phyloP scores from a whole-genome alignment of 2,329 filamentous ascomycete species.

The Botrytis galanthina region DNA sequence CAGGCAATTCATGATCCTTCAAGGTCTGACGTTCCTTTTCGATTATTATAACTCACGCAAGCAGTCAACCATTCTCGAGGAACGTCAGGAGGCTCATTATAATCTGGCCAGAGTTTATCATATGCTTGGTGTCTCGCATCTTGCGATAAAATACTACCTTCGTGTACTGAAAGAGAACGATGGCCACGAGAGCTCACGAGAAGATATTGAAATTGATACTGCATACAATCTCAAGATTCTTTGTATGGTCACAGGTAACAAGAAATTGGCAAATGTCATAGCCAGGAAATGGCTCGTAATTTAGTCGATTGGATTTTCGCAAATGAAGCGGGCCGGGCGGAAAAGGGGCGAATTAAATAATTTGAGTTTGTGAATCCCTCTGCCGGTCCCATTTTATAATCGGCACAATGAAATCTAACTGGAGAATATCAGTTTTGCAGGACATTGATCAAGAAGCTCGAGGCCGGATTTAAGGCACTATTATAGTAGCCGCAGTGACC shows the following conservation, averaged over 20 bases:
- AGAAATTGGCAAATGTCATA: slow-evolving; percentile 56
- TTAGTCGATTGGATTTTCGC: slow-evolving; percentile 19
- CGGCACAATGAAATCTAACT: neutral
- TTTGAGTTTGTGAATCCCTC: neutral
- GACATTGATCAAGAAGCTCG: neutral
- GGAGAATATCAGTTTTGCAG: neutral
- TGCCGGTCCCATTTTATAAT: slow-evolving; percentile 1
- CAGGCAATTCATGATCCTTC: slow-evolving; percentile 79
- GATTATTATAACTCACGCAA: slow-evolving; percentile 65
- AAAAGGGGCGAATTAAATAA: slow-evolving; percentile 3
- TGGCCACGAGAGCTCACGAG: slow-evolving; percentile 33
- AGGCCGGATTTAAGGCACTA: neutral
- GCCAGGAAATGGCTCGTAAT: slow-evolving; percentile 56
- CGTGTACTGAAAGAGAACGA: slow-evolving; percentile 45
- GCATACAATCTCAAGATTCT: slow-evolving; percentile 72
- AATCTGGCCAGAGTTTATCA: slow-evolving; percentile 78
- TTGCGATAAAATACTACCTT: slow-evolving; percentile 71
- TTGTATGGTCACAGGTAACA: slow-evolving; percentile 63
- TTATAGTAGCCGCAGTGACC: slow-evolving; percentile 13
- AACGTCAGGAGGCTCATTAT: slow-evolving; percentile 75
- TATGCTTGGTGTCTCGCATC: slow-evolving; percentile 66
- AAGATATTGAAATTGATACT: slow-evolving; percentile 66
- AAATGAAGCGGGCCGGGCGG: neutral
- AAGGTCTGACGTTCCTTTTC: slow-evolving; percentile 79
- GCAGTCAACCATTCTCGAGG: slow-evolving; percentile 38